Base-by-base conservation (phyloP, 768 basidiomycete genomes). In the Rubroboletus satanas region DNA sequence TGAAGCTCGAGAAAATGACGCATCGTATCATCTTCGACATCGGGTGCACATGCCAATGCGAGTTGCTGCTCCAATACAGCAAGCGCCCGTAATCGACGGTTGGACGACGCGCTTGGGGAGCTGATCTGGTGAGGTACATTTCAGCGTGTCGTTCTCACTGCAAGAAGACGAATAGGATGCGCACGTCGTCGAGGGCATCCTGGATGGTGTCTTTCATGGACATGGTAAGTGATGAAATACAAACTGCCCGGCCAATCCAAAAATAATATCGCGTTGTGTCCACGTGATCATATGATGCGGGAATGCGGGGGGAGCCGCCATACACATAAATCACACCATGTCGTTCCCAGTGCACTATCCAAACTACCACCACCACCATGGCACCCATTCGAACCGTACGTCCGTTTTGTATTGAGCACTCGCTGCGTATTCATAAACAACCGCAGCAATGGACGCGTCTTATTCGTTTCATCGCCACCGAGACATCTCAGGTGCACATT, bases 401-500 rank as follows among this genome's bases (percentile, higher is more conserved):
- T 65, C 38, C 28, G 1, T 38, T 18, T 21, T 15, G 2, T 7
- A 17, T 29, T 0, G 12, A 17, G n/a, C 5, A 14, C 8, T 32
- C 0, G 5, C 7, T 23, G 10, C 9, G 21, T 49, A 18, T 42
- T 61, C 35, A 59, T 3, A 23, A 46, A 29, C 42, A 26, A 12
- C 38, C 8, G 9, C 39, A 67, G 66, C 67, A 67, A 58, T 92
- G 90, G 90, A 83, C 83, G 33, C 84, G 90, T 48, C 79, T 92
- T 49, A 89, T 92, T 62, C 87, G 90, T 55, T 92, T 92, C 66
- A 78, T 88, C 31, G 90, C 90, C 21, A 77, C 74, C 14, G 90
- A 92, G 73, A 90, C 88, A 0, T 76, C 79, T 7, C 76, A 80
- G 50, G 78, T 92, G 26, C 90, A 92, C 62, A 77, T 90, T 56